Conservation (phyloP, 164 flowering plant species). For the Cinnamomum micranthum region DNA sequence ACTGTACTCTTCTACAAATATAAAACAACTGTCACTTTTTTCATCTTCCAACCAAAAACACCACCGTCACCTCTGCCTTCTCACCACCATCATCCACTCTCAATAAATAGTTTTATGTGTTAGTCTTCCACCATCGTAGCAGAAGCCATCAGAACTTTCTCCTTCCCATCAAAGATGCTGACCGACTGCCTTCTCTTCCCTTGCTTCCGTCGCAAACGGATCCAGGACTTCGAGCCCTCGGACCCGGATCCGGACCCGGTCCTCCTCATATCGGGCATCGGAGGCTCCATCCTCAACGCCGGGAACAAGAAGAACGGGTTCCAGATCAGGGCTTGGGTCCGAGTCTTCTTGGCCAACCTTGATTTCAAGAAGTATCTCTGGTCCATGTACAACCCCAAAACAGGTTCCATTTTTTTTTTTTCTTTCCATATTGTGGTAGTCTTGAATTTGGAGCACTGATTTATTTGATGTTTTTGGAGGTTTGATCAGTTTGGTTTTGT, state of each 20-base stretch:
- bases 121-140: background rate
- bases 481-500: background rate
- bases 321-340: conserved; percentile 83
- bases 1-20: too few relatives aligned
- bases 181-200: background rate
- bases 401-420: conserved; percentile 40
- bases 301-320: conserved; percentile 47
- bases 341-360: conserved; percentile 65
- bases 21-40: too few relatives aligned
- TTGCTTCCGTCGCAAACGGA: conserved; percentile 1
- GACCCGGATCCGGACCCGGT: conserved; percentile 61
- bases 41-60: too few relatives aligned
- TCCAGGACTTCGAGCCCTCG: background rate
- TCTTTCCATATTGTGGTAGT: too few relatives aligned
- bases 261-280: conserved; percentile 75
- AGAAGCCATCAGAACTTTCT: background rate
- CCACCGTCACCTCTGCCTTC: too few relatives aligned
- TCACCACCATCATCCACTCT: too few relatives aligned
- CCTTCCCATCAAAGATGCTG: background rate
- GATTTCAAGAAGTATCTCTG: conserved; percentile 71
- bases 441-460: too few relatives aligned
- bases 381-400: conserved; percentile 73
- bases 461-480: too few relatives aligned
- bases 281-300: conserved; percentile 81
- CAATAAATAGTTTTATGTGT: background rate